Evolutionary conservation across 257 asterid genomes (phyloP).

Genomic region (Przewalskia tangutica): DNA sequence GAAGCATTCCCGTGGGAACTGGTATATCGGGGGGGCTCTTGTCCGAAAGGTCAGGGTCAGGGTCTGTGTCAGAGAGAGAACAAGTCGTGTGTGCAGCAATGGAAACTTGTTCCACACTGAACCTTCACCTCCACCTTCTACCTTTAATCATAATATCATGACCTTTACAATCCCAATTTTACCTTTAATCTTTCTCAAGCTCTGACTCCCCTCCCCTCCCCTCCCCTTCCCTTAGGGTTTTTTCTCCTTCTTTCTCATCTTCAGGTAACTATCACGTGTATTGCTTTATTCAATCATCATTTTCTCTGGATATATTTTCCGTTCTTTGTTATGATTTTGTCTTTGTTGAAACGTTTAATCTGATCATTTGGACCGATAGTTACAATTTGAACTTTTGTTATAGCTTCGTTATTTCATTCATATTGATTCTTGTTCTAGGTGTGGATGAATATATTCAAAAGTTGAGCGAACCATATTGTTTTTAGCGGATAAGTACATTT

Average conservation of each 20-base stretch:
- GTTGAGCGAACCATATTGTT: not conserved
- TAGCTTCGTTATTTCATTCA: too few relatives aligned
- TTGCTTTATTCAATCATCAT: not conserved
- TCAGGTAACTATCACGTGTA: conserved; percentile 17
- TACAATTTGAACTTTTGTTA: not conserved
- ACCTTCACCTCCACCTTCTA: not conserved
- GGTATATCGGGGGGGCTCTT: conserved; percentile 9
- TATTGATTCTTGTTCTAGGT: not conserved
- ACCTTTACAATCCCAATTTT: not conserved
- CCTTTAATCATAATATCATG: not conserved
- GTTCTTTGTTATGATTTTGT: not conserved
- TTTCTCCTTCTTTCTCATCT: conserved; percentile 2
- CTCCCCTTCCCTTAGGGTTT: conserved; percentile 20
- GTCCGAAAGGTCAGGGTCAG: conserved; percentile 20
- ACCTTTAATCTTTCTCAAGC: conserved; percentile 5
- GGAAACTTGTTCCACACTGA: conserved; percentile 4
- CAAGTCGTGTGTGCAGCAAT: not conserved
- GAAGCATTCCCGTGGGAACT: not conserved
- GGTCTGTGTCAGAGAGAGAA: conserved; percentile 8
- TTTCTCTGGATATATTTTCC: not conserved
- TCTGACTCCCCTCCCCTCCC: not conserved
- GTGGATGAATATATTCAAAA: not conserved
- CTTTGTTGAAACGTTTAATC: not conserved
- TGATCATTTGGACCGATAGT: not conserved
- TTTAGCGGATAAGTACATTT: not conserved